These are phyloP conservation scores for Fusarium floridanum DNA, from an alignment of 2,329 filamentous ascomycete species.

Conservation along the genomic window DNA sequence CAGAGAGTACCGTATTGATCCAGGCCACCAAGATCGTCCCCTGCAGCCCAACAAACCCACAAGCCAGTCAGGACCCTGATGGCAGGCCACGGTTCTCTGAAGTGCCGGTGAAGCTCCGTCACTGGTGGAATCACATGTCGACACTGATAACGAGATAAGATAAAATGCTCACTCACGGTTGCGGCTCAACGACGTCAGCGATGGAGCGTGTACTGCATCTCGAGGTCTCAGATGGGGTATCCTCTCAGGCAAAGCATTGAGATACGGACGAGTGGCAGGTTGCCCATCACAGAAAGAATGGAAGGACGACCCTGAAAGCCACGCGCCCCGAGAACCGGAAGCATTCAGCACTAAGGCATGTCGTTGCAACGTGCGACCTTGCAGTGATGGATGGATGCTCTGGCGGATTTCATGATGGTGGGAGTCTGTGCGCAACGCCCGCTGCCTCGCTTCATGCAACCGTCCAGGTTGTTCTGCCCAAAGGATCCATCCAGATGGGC, in stretches of 20 bases:
- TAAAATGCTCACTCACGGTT: slow-evolving; percentile 12
- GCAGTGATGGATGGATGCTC: slow-evolving; percentile 15
- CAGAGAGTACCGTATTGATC: slow-evolving; percentile 10
- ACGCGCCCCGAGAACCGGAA: slow-evolving; percentile 36
- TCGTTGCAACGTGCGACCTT: slow-evolving; percentile 35
- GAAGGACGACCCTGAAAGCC: slow-evolving; percentile 14
- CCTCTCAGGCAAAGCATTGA: neutral
- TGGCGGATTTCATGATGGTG: slow-evolving; percentile 28
- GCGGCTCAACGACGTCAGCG: slow-evolving; percentile 41
- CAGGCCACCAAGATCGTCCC: slow-evolving; percentile 35
- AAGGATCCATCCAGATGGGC: neutral
- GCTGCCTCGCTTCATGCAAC: slow-evolving; percentile 23
- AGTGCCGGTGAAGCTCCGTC: slow-evolving; percentile 30
- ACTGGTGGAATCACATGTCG: slow-evolving; percentile 32
- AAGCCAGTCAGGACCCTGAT: slow-evolving; percentile 27
- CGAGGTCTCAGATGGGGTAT: slow-evolving; percentile 18
- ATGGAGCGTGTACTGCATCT: neutral
- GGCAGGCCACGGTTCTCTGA: slow-evolving; percentile 19
- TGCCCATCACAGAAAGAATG: slow-evolving; percentile 5
- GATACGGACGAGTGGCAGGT: neutral
- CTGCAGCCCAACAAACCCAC: slow-evolving; percentile 24
- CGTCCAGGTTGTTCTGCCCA: slow-evolving; percentile 14
- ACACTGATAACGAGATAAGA: slow-evolving; percentile 5
- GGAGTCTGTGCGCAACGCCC: slow-evolving; percentile 39
- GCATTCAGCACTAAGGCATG: slow-evolving; percentile 36